Conservation (phyloP, 345 rosid species). For the Eucalyptus viminalis region DNA sequence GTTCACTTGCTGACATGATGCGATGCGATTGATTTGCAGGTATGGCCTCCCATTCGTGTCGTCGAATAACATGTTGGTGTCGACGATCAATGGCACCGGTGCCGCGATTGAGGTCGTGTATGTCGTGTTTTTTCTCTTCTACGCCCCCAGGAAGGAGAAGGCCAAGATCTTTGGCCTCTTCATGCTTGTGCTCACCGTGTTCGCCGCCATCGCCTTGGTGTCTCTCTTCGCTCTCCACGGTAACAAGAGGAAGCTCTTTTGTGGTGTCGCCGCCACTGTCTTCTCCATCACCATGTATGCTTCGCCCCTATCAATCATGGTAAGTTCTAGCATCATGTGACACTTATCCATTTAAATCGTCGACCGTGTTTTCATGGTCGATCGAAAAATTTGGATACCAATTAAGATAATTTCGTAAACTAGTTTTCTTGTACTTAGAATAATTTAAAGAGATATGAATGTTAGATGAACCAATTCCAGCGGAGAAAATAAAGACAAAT, state of each 20-base stretch:
- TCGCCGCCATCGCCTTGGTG: constrained; percentile 44
- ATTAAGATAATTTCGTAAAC: background rate
- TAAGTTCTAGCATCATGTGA: constrained; percentile 6
- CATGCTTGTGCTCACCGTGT: constrained; percentile 30
- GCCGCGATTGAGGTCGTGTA: constrained; percentile 57
- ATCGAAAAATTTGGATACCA: background rate
- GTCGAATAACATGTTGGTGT: background rate
- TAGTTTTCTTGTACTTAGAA: background rate
- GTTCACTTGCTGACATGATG: background rate
- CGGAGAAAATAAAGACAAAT: too few relatives aligned
- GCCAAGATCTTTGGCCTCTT: constrained; percentile 56
- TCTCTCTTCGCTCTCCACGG: constrained; percentile 69
- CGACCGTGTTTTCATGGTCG: background rate
- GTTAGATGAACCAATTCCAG: too few relatives aligned
- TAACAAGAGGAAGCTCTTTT: constrained; percentile 53
- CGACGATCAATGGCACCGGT: constrained; percentile 8
- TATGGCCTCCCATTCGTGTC: background rate
- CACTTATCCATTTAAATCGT: background rate
- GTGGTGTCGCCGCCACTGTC: constrained; percentile 72
- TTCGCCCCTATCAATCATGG: constrained; percentile 96
- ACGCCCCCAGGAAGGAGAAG: constrained; percentile 69
- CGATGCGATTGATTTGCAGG: background rate
- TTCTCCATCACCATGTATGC: constrained; percentile 96
- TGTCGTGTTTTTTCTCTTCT: constrained; percentile 48
- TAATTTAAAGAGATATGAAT: background rate